phyloP scores from a whole-genome alignment of 2,329 filamentous ascomycete genomes.

The Diplodia corticola region DNA sequence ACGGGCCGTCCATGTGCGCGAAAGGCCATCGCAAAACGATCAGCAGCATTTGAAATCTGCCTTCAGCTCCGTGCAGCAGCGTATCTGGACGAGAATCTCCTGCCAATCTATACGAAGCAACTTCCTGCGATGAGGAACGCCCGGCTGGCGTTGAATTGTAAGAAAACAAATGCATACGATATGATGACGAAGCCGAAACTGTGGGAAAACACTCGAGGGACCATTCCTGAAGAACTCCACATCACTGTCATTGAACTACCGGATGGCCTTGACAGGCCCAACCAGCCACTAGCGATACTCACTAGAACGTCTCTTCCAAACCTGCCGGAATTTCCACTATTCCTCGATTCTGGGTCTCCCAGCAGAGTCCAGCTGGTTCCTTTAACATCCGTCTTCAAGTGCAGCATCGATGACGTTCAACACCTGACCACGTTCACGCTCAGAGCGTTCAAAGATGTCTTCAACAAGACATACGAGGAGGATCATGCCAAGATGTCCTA shows the following conservation, averaged over 20 bases:
- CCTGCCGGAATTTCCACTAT: slow-evolving; percentile 70
- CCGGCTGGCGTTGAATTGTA: slow-evolving; percentile 70
- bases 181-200: slow-evolving; percentile 78
- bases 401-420: slow-evolving; percentile 50
- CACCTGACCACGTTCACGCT: slow-evolving; percentile 72
- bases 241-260: slow-evolving; percentile 64
- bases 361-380: slow-evolving; percentile 59
- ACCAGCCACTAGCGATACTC: slow-evolving; percentile 68
- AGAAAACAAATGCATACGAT: slow-evolving; percentile 70
- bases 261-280: slow-evolving; percentile 57
- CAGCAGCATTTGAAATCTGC: slow-evolving; percentile 85
- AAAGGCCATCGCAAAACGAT: slow-evolving; percentile 80
- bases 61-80: slow-evolving; percentile 64
- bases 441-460: slow-evolving; percentile 76
- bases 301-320: slow-evolving; percentile 65
- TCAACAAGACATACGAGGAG: slow-evolving; percentile 79
- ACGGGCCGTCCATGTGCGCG: slow-evolving; percentile 64
- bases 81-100: slow-evolving; percentile 71
- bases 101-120: slow-evolving; percentile 69
- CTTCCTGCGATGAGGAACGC: slow-evolving; percentile 87
- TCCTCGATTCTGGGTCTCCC: slow-evolving; percentile 63
- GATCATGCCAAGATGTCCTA: slow-evolving; percentile 70
- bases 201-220: slow-evolving; percentile 59
- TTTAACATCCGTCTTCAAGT: slow-evolving; percentile 46
- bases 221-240: slow-evolving; percentile 57